Percentiles rank a stretch among this genome's conserved stretches.
These are phyloP conservation scores for Prunus padus DNA, from an alignment of 306 rosid species.

Conservation along the genomic window DNA sequence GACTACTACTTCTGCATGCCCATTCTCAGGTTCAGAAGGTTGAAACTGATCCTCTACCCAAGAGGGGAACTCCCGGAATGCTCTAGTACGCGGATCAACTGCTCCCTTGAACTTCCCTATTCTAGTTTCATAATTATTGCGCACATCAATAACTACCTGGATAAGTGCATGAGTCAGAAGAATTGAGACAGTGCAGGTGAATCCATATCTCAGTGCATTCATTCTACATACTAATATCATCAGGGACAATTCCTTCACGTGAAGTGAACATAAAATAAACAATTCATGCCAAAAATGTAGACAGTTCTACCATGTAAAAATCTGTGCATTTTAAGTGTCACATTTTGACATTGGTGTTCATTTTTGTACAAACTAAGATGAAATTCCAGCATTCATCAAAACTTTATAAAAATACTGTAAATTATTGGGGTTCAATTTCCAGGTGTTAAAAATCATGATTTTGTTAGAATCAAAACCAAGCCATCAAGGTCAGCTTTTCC, in stretches of 20 bases:
- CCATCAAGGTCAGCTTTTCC: neutral
- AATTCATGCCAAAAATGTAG: neutral
- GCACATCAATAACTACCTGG: constrained; percentile 91
- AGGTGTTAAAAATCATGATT: neutral
- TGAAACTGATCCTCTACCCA: constrained; percentile 79
- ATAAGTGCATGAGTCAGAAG: constrained; percentile 14
- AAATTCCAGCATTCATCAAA: neutral
- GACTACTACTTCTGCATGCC: constrained; percentile 24
- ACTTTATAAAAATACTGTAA: neutral
- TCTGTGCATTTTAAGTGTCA: neutral
- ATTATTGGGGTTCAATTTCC: neutral
- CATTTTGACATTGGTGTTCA: neutral
- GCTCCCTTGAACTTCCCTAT: constrained; percentile 95
- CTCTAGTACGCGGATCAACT: constrained; percentile 71
- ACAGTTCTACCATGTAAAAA: neutral
- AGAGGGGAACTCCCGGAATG: constrained; percentile 88
- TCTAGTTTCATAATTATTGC: constrained; percentile 84
- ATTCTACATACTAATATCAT: neutral
- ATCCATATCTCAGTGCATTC: neutral
- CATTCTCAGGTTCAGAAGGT: constrained; percentile 27
- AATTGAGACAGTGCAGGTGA: constrained; percentile 12
- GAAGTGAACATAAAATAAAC: neutral
- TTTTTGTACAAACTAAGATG: neutral
- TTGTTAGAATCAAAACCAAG: neutral
- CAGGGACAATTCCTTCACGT: neutral